Percentiles rank a stretch among this genome's conserved stretches.
Conservation (phyloP, 202 grass and related monocot genomes). For the Dendrocalamus latiflorus region DNA sequence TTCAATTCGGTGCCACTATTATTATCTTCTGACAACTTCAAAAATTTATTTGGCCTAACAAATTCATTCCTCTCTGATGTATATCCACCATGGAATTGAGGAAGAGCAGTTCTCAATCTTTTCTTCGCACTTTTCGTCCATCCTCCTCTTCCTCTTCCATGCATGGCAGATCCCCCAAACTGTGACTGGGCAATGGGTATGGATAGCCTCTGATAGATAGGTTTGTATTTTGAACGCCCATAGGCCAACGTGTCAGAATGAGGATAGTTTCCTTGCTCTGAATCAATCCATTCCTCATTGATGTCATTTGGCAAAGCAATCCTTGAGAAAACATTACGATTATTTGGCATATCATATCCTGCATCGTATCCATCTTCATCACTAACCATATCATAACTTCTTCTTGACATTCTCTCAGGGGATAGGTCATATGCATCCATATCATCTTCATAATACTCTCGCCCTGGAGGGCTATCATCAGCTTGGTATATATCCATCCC, state of each 20-base stretch:
- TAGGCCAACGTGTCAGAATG: no score
- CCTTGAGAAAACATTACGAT: constrained; percentile 54
- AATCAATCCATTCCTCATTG: no score
- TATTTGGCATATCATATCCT: constrained; percentile 31
- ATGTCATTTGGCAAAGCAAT: constrained; percentile 17
- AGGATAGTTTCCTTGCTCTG: no score
- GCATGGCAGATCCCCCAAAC: constrained; percentile 7
- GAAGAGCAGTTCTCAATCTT: no score
- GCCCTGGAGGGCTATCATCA: constrained; percentile 22
- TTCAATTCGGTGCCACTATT: no score
- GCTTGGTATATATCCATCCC: constrained; percentile 22
- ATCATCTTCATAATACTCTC: constrained; percentile 21
- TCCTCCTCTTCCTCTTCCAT: constrained; percentile 36
- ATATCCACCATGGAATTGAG: no score
- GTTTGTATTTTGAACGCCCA: no score
- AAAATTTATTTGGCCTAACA: no score
- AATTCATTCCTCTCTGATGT: no score
- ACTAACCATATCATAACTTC: constrained; percentile 34
- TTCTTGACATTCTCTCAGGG: constrained; percentile 30
- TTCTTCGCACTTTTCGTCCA: constrained; percentile 28
- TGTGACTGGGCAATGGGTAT: not conserved
- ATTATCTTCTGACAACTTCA: no score
- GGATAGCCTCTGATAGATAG: no score
- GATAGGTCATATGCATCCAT: constrained; percentile 40
- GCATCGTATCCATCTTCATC: constrained; percentile 36